Conservation (phyloP, 345 rosid genomes). For the Citrus sinensis region DNA sequence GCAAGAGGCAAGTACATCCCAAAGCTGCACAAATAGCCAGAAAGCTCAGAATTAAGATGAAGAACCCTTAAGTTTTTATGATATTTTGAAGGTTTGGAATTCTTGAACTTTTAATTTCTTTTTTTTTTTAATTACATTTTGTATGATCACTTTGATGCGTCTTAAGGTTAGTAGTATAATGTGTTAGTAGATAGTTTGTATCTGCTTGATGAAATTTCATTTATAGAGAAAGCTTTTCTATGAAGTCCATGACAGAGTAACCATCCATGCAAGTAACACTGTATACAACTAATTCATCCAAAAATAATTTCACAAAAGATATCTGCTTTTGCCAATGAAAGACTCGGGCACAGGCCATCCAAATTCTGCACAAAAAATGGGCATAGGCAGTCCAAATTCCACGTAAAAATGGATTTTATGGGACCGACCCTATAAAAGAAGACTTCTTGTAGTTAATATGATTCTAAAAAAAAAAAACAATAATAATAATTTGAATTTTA, state of each 20-base stretch:
- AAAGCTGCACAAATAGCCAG: constrained; percentile 67
- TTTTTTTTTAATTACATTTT: background rate
- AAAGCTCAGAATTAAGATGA: constrained; percentile 77
- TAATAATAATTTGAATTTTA: too few relatives aligned
- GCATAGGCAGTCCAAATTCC: too few relatives aligned
- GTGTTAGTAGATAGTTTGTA: background rate
- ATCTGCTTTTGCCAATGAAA: too few relatives aligned
- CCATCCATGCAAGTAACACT: background rate
- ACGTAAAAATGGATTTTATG: too few relatives aligned
- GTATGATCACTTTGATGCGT: background rate
- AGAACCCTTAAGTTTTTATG: constrained; percentile 41
- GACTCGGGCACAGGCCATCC: too few relatives aligned
- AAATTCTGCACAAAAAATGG: too few relatives aligned
- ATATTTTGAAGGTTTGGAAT: too few relatives aligned
- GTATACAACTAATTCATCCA: too few relatives aligned
- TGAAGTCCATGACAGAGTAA: background rate
- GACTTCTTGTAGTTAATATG: too few relatives aligned
- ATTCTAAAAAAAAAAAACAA: too few relatives aligned
- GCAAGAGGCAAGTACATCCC: constrained; percentile 60
- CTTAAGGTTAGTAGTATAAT: background rate
- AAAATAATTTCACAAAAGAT: too few relatives aligned
- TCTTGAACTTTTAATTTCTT: background rate
- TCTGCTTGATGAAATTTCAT: background rate
- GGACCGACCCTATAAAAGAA: too few relatives aligned
- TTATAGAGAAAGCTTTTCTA: background rate